Evolutionary conservation across 352 stramenopile genomes (phyloP).

Genomic region (Elongisporangium anandrum): DNA sequence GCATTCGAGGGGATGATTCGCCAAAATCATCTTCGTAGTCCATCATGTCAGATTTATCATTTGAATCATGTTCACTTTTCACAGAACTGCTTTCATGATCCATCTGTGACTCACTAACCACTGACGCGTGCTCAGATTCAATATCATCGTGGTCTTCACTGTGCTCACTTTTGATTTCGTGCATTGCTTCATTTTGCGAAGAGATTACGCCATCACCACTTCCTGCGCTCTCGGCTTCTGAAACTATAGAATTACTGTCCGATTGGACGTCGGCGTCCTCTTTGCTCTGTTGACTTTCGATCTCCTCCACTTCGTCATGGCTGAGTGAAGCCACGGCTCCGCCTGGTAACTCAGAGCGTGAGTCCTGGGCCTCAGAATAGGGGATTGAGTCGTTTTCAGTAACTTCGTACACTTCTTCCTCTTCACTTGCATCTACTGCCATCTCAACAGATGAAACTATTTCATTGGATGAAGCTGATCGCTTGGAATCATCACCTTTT

Average conservation of each 20-base stretch:
- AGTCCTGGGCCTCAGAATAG: background rate
- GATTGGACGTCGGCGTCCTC: background rate
- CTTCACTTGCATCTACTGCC: slow-evolving; percentile 13
- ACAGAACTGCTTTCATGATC: slow-evolving; percentile 1
- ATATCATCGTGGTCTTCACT: background rate
- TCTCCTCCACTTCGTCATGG: slow-evolving; percentile 3
- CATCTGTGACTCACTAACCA: background rate
- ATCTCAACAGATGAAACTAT: background rate
- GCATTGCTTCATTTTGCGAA: slow-evolving; percentile 2
- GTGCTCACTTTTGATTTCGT: background rate
- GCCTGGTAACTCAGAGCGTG: background rate
- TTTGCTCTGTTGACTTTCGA: slow-evolving; percentile 2
- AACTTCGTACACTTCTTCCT: slow-evolving; percentile 20
- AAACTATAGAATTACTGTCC: background rate
- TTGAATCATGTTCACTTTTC: background rate
- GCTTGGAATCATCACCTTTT: background rate
- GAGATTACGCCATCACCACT: background rate
- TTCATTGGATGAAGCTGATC: no score
- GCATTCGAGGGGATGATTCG: slow-evolving; percentile 12
- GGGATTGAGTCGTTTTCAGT: background rate
- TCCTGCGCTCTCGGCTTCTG: background rate
- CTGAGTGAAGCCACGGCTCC: background rate
- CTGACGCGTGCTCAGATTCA: background rate
- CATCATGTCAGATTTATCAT: slow-evolving; percentile 4
- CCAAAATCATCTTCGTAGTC: slow-evolving; percentile 51